Evolutionary conservation across 2,329 filamentous ascomycete species (phyloP).

Genomic region (Dactylellina drechsleri): DNA sequence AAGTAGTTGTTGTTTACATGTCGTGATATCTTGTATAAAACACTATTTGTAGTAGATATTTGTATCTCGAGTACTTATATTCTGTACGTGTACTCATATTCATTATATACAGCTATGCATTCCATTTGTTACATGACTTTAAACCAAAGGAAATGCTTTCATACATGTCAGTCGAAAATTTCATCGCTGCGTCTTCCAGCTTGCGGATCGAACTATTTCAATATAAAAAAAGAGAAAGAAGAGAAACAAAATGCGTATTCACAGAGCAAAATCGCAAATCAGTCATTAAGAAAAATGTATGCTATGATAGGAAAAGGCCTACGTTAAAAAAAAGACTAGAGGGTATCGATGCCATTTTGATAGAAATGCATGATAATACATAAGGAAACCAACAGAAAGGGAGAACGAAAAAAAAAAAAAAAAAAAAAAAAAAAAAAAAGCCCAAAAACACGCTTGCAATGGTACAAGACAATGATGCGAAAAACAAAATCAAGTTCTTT

Average conservation of each 20-base stretch:
- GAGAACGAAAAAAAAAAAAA: background rate
- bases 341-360: conserved; percentile 54
- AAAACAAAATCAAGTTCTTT: conserved; percentile 1
- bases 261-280: background rate
- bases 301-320: conserved; percentile 5
- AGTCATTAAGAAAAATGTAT: conserved; percentile 31
- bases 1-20: conserved; percentile 48
- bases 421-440: conserved; percentile 9
- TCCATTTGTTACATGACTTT: conserved; percentile 4
- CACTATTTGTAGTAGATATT: no score
- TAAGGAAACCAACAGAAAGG: conserved; percentile 2
- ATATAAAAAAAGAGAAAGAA: background rate
- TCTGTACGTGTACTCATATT: conserved; percentile 11
- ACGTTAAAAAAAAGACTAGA: conserved; percentile 23
- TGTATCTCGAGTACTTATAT: background rate
- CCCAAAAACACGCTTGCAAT: conserved; percentile 11
- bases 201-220: background rate
- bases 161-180: conserved; percentile 7
- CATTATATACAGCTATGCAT: conserved; percentile 9
- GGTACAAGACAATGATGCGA: conserved; percentile 5
- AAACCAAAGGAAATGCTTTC: background rate
- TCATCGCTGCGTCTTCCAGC: background rate
- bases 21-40: background rate
- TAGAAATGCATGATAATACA: conserved; percentile 41
- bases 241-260: background rate